These are phyloP conservation scores for Silene uniflora DNA, from an alignment of 148 eudicot species.

Conservation along the genomic window DNA sequence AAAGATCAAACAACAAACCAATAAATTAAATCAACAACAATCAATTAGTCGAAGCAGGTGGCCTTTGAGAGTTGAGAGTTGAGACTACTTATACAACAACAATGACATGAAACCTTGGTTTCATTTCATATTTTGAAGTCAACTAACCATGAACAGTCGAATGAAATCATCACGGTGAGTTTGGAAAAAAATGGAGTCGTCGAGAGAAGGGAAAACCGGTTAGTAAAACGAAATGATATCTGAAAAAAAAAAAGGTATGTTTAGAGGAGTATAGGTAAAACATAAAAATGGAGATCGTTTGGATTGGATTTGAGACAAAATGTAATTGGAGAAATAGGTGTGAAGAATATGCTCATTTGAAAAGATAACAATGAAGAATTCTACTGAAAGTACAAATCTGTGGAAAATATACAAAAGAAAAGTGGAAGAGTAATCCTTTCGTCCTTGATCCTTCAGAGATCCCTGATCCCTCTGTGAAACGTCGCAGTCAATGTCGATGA, in stretches of 20 bases:
- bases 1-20: too few species aligned
- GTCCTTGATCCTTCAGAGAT: too few species aligned
- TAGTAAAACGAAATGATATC: not conserved
- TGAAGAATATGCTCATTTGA: not conserved
- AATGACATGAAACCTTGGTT: too few species aligned
- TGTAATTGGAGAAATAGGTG: not conserved
- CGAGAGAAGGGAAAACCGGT: not conserved
- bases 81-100: not conserved
- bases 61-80: not conserved
- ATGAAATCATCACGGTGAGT: not conserved
- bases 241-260: not conserved
- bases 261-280: not conserved
- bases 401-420: too few species aligned
- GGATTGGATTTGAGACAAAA: not conserved
- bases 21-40: too few species aligned
- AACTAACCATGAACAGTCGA: not conserved
- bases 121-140: not conserved
- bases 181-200: not conserved
- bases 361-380: too few species aligned
- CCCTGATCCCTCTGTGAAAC: slow-evolving; percentile 4
- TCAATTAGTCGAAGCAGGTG: too few species aligned
- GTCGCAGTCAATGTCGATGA: not conserved
- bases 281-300: not conserved
- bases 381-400: too few species aligned
- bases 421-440: too few species aligned